Percentiles rank a stretch among this genome's conserved stretches.
Evolutionary conservation across 1,139 yeast species (phyloP).

Genomic region (Yamadazyma blattariae): DNA sequence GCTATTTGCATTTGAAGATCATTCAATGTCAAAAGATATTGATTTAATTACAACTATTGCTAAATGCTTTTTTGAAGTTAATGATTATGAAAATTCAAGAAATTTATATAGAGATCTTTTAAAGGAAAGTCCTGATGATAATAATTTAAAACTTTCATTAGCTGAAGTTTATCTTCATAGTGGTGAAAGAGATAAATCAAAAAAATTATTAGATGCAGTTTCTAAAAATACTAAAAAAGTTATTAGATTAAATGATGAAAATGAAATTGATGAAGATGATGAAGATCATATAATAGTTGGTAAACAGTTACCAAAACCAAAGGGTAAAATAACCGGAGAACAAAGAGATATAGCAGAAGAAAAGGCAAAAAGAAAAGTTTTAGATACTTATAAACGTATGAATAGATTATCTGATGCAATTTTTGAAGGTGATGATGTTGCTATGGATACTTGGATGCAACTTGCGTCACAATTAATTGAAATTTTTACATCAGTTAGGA

Average conservation of each 20-base stretch:
- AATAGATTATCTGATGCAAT: constrained; percentile 55
- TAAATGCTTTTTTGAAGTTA: constrained; percentile 72
- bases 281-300: constrained; percentile 23
- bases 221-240: constrained; percentile 4
- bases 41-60: constrained; percentile 58
- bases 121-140: constrained; percentile 56
- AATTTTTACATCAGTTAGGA: constrained; percentile 71
- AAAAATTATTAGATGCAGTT: constrained; percentile 55
- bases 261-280: constrained; percentile 7
- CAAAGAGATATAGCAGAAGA: constrained; percentile 59
- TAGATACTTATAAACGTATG: constrained; percentile 64
- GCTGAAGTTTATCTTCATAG: constrained; percentile 79
- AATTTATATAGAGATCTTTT: constrained; percentile 58
- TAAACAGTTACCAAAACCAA: constrained; percentile 16
- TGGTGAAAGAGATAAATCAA: constrained; percentile 66
- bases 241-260: constrained; percentile 5
- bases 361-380: constrained; percentile 57
- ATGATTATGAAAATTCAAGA: constrained; percentile 68
- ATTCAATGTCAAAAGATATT: constrained; percentile 38
- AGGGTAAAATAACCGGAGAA: constrained; percentile 39
- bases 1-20: constrained; percentile 44
- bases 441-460: constrained; percentile 79
- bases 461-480: constrained; percentile 81
- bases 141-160: constrained; percentile 71
- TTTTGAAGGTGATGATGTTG: constrained; percentile 53